Conservation (phyloP, 179 eudicot genomes). For the Amaranthus tricolor region DNA sequence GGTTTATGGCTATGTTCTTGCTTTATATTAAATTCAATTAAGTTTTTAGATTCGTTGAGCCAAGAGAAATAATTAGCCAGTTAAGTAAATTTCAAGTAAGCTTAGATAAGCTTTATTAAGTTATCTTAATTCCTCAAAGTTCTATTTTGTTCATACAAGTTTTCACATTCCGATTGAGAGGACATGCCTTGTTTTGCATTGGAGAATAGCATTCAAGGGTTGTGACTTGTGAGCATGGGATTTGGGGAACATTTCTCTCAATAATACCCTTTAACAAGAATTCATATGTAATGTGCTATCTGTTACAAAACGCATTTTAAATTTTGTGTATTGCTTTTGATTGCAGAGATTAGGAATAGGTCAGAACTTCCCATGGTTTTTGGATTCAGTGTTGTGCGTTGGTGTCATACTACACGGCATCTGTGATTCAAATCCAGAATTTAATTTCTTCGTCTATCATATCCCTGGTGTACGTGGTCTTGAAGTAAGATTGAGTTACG, state of each 20-base stretch:
- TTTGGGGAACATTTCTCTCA: not conserved
- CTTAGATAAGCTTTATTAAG: not conserved
- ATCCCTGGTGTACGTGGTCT: conserved; percentile 41
- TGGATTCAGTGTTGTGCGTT: conserved; percentile 67
- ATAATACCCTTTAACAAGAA: not conserved
- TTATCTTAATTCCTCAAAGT: not conserved
- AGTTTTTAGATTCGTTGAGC: not conserved
- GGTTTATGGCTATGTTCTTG: not conserved
- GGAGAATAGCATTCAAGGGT: not conserved
- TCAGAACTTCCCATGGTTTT: conserved; percentile 63
- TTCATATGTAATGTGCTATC: not conserved
- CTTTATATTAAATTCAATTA: not conserved
- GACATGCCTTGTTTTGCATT: not conserved
- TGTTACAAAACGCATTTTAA: not conserved
- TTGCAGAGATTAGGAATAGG: conserved; percentile 72
- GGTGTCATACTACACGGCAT: conserved; percentile 85
- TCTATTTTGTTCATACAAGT: not conserved
- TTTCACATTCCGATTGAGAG: not conserved
- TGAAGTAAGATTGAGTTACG: conserved; percentile 63
- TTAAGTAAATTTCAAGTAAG: not conserved
- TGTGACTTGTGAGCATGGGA: not conserved
- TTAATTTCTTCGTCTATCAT: conserved; percentile 58
- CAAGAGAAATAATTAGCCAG: not conserved
- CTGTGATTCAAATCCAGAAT: conserved; percentile 77
- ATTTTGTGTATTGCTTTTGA: conserved; percentile 23